Percentiles rank a stretch among this genome's conserved stretches.
These are phyloP conservation scores for Ceraceosorus guamensis DNA, from an alignment of 1,284 basidiomycete species.

Conservation along the genomic window DNA sequence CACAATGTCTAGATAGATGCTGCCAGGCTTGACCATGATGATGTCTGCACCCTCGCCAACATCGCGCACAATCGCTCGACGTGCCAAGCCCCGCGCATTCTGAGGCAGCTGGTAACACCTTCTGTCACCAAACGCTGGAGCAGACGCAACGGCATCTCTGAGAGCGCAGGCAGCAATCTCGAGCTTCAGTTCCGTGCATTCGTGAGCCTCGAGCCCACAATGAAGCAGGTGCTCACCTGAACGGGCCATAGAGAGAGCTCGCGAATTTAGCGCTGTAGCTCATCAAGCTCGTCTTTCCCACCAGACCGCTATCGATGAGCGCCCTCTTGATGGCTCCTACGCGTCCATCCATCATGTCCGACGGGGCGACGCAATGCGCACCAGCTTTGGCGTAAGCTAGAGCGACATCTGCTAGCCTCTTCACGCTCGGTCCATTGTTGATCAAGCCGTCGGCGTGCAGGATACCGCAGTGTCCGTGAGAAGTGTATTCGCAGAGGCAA, in stretches of 20 bases:
- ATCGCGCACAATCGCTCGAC: constrained; percentile 85
- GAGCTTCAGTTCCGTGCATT: neutral
- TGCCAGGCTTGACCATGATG: constrained; percentile 94
- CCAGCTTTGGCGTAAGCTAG: constrained; percentile 87
- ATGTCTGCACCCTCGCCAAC: constrained; percentile 91
- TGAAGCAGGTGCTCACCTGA: constrained; percentile 60
- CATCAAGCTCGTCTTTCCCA: constrained; percentile 70
- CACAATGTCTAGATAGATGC: constrained; percentile 95
- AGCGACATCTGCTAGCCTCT: constrained; percentile 83
- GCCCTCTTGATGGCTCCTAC: constrained; percentile 80
- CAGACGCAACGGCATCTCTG: constrained; percentile 90
- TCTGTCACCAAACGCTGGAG: constrained; percentile 85
- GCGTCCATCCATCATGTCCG: constrained; percentile 99
- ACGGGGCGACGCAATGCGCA: constrained; percentile 94
- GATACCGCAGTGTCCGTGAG: constrained; percentile 92
- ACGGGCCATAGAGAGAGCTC: constrained; percentile 91
- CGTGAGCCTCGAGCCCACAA: neutral
- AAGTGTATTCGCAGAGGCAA: constrained; percentile 99
- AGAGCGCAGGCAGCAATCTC: neutral
- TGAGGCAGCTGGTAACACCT: constrained; percentile 97
- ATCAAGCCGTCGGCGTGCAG: constrained; percentile 68
- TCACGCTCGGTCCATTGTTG: constrained; percentile 54
- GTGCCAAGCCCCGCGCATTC: constrained; percentile 76
- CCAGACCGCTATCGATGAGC: constrained; percentile 74
- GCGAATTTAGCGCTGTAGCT: constrained; percentile 99